Base-by-base conservation (phyloP, 2,329 filamentous ascomycete species). In the Aspergillus sp. region DNA sequence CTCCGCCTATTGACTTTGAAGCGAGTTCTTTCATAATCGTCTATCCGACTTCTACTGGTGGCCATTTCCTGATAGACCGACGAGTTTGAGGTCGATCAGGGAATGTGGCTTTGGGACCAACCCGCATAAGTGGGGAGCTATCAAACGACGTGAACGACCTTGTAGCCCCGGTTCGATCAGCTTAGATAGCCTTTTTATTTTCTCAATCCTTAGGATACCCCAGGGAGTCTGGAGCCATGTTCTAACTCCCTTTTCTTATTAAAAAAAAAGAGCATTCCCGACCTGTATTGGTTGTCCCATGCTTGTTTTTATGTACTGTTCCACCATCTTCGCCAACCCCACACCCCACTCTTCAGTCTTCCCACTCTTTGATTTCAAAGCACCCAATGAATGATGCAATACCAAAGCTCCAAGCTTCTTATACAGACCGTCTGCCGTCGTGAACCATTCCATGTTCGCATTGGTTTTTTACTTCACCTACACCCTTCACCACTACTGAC, bases 301-400 rank as follows among this genome's bases (percentile, higher is more conserved):
- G 27, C 27, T 31, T 31, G 27, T 9, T 31, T 31, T 31, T 31
- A 31, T 31, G 27, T 31, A 31, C 19, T 24, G 3, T 51, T 41
- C 49, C 21, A 53, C n/a, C 17, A 39, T 4, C 31, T 53, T 46
- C 37, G 39, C 40, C 27, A n/a, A 33, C 46, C 55, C 59, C 51
- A 39, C 55, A 54, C 52, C 54, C 56, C 59, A 57, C 47, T 40
- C 37, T 51, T 56, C 48, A 57, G 39, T 27, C 21, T 56, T 21
- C 37, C 56, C 57, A 57, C 50, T 56, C 39, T 59, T 51, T 68
- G 68, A 69, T 70, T 68, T 67, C 62, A 68, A 70, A 69, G 62
- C 65, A 63, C 17, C 27, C 14, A 52, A 21, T 35, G 27, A 46
- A 58, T 58, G 56, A 58, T 54, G 56, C 19, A 58, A 58, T 50